Evolutionary conservation across 495 filamentous ascomycete genomes (phyloP).

Genomic region (Cladorrhinum samala): DNA sequence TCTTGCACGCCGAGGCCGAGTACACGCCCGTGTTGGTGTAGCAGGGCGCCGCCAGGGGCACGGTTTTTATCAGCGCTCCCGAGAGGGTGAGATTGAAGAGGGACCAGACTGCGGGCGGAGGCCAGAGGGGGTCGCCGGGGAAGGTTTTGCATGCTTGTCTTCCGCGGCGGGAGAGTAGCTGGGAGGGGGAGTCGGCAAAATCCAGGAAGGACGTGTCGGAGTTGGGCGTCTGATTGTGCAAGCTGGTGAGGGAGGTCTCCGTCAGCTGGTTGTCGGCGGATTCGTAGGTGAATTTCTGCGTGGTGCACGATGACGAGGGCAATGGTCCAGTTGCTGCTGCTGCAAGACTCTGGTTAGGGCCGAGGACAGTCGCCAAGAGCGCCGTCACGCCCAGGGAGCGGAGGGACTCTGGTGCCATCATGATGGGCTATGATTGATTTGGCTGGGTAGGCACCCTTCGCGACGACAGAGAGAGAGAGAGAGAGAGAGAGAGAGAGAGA

Average conservation of each 20-base stretch:
- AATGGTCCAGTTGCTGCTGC: too few relatives aligned
- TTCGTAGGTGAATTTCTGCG: neutral
- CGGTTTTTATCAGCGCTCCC: conserved; percentile 50
- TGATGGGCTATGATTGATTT: too few relatives aligned
- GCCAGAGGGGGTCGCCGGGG: conserved; percentile 45
- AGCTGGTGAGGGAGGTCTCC: neutral
- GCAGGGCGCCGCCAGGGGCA: conserved; percentile 51
- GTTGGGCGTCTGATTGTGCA: neutral
- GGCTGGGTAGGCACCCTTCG: too few relatives aligned
- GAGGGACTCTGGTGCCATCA: neutral
- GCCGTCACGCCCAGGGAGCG: neutral
- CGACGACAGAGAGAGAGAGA: too few relatives aligned
- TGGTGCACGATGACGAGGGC: neutral
- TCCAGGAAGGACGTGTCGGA: conserved; percentile 5
- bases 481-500: too few relatives aligned
- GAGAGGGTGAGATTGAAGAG: conserved; percentile 42
- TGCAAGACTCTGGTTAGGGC: too few relatives aligned
- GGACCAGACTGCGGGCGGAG: conserved; percentile 32
- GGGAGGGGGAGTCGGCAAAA: conserved; percentile 3
- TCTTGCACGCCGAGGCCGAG: conserved; percentile 36
- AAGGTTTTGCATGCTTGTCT: conserved; percentile 40
- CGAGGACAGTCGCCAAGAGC: neutral
- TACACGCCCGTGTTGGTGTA: conserved; percentile 45
- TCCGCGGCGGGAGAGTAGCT: neutral
- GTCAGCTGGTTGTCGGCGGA: neutral